A percentile compares a stretch with the other conserved stretches of the same genome.
Conservation (phyloP, 1,284 basidiomycete species). For the Tylopilus orsonianus region DNA sequence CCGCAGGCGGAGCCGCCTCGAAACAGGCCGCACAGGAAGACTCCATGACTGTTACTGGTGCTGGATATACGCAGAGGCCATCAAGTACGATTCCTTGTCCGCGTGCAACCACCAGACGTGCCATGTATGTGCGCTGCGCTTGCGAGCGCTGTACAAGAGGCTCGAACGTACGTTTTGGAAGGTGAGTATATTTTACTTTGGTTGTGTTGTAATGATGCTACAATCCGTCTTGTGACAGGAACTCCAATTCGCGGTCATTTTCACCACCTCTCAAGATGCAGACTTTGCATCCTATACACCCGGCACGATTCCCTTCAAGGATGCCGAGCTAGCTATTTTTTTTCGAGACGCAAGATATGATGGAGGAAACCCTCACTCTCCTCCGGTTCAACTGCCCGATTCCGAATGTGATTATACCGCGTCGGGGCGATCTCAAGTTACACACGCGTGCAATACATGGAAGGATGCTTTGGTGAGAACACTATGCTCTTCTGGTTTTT, state of each 20-base stretch:
- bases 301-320: conserved; percentile 63
- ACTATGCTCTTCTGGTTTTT: no score
- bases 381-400: conserved; percentile 87
- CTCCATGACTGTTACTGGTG: conserved; percentile 43
- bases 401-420: conserved; percentile 80
- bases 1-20: background rate
- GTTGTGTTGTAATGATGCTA: no score
- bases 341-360: conserved; percentile 92
- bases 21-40: background rate
- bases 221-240: no score
- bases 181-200: no score
- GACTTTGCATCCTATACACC: conserved; percentile 63
- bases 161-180: conserved; percentile 96
- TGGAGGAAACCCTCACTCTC: conserved; percentile 91
- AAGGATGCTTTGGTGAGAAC: conserved; percentile 75
- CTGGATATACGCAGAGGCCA: conserved; percentile 95
- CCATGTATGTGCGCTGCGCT: conserved; percentile 89
- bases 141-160: conserved; percentile 93
- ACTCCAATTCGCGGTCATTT: conserved; percentile 78
- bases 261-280: conserved; percentile 71
- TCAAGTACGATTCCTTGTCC: conserved; percentile 87
- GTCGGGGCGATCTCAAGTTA: conserved; percentile 83
- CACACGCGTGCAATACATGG: conserved; percentile 79
- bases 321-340: conserved; percentile 76
- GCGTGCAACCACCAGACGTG: conserved; percentile 93